Evolutionary conservation across 2,329 filamentous ascomycete genomes (phyloP).

Genomic region (Basipetospora chlamydospora): DNA sequence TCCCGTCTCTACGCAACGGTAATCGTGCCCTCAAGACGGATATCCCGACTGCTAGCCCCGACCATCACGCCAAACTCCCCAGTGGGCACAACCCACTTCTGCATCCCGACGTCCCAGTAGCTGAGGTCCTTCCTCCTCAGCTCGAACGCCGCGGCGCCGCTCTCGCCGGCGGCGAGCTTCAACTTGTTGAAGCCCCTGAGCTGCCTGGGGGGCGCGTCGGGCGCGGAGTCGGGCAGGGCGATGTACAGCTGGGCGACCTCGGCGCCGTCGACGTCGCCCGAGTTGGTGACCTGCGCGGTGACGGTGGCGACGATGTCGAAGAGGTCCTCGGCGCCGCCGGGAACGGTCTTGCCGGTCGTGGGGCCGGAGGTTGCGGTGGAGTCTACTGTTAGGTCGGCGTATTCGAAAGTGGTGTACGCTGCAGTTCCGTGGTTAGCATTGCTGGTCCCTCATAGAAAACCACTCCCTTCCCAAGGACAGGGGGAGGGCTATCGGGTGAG

Average conservation of each 20-base stretch:
- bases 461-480: too few species aligned
- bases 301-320: conserved; percentile 36
- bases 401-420: conserved; percentile 57
- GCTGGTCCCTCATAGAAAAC: too few species aligned
- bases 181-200: conserved; percentile 54
- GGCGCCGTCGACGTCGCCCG: conserved; percentile 30
- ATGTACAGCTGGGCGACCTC: conserved; percentile 36
- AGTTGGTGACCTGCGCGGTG: conserved; percentile 33
- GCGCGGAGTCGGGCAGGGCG: conserved; percentile 37
- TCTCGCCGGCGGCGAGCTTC: conserved; percentile 43
- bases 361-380: conserved; percentile 32
- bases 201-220: conserved; percentile 46
- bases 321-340: conserved; percentile 30
- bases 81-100: conserved; percentile 44
- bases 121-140: conserved; percentile 47
- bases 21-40: conserved; percentile 20
- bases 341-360: conserved; percentile 49
- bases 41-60: conserved; percentile 31
- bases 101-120: conserved; percentile 55
- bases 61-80: conserved; percentile 27
- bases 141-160: conserved; percentile 38
- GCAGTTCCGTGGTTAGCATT: not conserved
- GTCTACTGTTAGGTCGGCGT: conserved; percentile 28
- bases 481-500: conserved; percentile 47
- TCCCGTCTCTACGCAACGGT: too few species aligned